Evolutionary conservation across 177 flowering plant species (phyloP).

Genomic region (Telopea speciosissima): DNA sequence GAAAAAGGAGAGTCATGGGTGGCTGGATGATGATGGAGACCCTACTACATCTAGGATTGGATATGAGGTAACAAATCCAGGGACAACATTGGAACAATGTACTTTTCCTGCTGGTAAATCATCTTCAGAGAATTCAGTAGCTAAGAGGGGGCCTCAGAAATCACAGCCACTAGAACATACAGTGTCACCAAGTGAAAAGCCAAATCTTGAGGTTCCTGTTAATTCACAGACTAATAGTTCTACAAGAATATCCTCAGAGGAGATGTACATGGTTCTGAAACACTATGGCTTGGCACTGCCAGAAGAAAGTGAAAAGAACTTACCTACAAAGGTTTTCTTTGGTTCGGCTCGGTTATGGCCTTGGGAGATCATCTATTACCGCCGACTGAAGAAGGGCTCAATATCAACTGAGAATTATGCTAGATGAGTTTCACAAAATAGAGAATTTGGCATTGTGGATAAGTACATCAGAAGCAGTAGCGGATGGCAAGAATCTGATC

Average conservation of each 20-base stretch:
- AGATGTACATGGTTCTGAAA: conserved; percentile 36
- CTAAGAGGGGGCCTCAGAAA: conserved; percentile 5
- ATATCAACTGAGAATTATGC: conserved; percentile 46
- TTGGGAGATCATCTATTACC: conserved; percentile 44
- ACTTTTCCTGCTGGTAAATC: conserved; percentile 4
- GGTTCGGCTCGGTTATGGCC: conserved; percentile 60
- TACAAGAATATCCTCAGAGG: conserved; percentile 31
- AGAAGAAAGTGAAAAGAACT: conserved; percentile 24
- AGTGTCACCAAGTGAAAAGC: conserved; percentile 12
- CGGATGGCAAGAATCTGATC: conserved; percentile 41
- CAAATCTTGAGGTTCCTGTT: conserved; percentile 12
- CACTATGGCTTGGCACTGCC: conserved; percentile 32
- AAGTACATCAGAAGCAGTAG: conserved; percentile 54
- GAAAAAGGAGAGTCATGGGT: conserved; percentile 4
- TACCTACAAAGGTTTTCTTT: conserved; percentile 28
- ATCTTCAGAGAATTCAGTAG: conserved; percentile 15
- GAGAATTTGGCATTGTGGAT: conserved; percentile 50
- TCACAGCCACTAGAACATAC: conserved; percentile 12
- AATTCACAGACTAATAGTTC: conserved; percentile 10
- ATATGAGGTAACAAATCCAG: conserved; percentile 12
- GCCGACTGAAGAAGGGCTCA: conserved; percentile 45
- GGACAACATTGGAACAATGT: conserved; percentile 10
- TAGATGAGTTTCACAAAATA: conserved; percentile 38
- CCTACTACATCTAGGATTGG: not conserved
- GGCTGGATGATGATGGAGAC: conserved; percentile 4